A percentile compares a stretch with the other conserved stretches of the same genome.
Conservation (phyloP, 495 filamentous ascomycete species). For the Daldinia childiae region DNA sequence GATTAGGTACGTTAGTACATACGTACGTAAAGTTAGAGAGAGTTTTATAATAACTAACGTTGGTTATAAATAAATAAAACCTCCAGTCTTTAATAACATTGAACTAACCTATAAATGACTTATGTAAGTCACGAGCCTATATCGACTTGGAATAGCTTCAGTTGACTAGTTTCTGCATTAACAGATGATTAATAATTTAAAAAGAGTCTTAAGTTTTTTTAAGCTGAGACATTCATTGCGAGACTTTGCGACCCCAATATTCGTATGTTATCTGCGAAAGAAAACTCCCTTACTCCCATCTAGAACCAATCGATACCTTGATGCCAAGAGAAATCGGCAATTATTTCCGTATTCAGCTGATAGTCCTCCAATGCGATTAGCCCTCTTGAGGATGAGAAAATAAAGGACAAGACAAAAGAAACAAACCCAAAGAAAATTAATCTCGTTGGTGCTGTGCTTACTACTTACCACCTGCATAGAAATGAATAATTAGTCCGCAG, state of each 20-base stretch:
- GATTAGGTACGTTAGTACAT: no score
- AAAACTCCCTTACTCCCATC: neutral
- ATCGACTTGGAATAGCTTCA: conserved; percentile 27
- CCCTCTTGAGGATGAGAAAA: neutral
- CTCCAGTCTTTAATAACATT: no score
- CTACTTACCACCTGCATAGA: conserved; percentile 31
- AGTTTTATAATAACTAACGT: neutral
- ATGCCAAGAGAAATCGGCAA: conserved; percentile 38
- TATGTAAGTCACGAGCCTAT: neutral
- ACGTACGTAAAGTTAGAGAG: neutral
- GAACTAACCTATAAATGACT: neutral
- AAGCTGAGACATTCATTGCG: conserved; percentile 7
- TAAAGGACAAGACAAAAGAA: neutral
- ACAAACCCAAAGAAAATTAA: conserved; percentile 10
- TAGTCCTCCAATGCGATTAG: conserved; percentile 13
- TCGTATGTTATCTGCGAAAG: conserved; percentile 20
- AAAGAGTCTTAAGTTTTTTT: conserved; percentile 1
- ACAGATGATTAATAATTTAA: conserved; percentile 22
- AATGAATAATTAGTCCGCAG: conserved; percentile 18
- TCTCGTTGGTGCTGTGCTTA: conserved; percentile 38
- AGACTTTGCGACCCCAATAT: conserved; percentile 15
- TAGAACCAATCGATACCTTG: conserved; percentile 29
- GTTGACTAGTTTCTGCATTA: conserved; percentile 3
- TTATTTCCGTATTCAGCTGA: conserved; percentile 35
- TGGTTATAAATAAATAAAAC: neutral